Conservation (phyloP, 495 filamentous ascomycete species). For the Rostrohypoxylon terebratum region DNA sequence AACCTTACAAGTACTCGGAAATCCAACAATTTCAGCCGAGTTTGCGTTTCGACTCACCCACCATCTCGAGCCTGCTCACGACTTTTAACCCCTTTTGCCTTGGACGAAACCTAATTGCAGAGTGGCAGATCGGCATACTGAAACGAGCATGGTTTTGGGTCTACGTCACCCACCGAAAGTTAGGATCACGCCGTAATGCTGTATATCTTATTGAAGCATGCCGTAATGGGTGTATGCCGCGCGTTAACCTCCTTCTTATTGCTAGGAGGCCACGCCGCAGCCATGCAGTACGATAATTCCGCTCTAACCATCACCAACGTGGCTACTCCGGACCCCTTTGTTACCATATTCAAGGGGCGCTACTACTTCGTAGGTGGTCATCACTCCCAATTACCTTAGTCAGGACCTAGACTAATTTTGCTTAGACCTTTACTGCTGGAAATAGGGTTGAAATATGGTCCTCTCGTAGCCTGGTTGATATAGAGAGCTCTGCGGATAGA, state of each 20-base stretch:
- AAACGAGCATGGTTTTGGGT: conserved; percentile 30
- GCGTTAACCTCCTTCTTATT: conserved; percentile 39
- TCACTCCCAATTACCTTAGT: not conserved
- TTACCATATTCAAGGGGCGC: conserved; percentile 41
- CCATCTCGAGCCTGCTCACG: not conserved
- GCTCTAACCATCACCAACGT: conserved; percentile 47
- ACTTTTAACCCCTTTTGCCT: conserved; percentile 22
- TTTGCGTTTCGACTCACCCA: not conserved
- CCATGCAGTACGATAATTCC: conserved; percentile 48
- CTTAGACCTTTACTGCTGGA: conserved; percentile 49
- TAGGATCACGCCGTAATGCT: conserved; percentile 16
- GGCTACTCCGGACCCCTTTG: conserved; percentile 49
- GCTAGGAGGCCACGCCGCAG: conserved; percentile 32
- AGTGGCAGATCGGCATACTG: conserved; percentile 35
- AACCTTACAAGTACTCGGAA: conserved; percentile 29
- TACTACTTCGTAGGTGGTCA: conserved; percentile 45
- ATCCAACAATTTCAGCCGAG: conserved; percentile 9
- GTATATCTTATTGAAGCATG: conserved; percentile 42
- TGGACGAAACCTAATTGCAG: conserved; percentile 33
- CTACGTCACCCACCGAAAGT: conserved; percentile 31
- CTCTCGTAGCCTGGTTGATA: conserved; percentile 45
- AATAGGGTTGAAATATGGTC: conserved; percentile 52
- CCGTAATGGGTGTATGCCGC: conserved; percentile 36
- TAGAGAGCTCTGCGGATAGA: conserved; percentile 43
- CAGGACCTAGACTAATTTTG: conserved; percentile 14